These are phyloP conservation scores for Leccinum ochraceum DNA, from an alignment of 768 basidiomycete genomes.

Conservation along the genomic window DNA sequence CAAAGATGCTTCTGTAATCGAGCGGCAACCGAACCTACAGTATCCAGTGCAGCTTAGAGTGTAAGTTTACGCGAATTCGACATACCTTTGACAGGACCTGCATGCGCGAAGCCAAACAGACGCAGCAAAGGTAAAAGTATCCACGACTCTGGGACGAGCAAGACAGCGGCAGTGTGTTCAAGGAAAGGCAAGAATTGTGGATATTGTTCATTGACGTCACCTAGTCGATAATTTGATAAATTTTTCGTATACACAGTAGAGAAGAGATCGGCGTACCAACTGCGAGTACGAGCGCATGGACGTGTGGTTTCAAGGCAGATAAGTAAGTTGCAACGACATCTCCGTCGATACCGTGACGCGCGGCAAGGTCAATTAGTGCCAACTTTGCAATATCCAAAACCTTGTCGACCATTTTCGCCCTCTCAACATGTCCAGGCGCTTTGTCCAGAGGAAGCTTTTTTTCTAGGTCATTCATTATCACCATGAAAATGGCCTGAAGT, in stretches of 20 bases:
- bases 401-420: conserved; percentile 8
- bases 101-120: conserved; percentile 17
- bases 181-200: conserved; percentile 7
- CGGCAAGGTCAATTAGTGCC: conserved; percentile 4
- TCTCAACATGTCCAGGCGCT: conserved; percentile 7
- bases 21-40: conserved; percentile 17
- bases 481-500: conserved; percentile 9
- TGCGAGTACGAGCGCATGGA: conserved; percentile 7
- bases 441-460: neutral
- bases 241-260: neutral
- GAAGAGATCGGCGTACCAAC: conserved; percentile 7
- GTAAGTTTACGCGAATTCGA: accelerated
- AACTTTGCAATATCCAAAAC: conserved; percentile 3
- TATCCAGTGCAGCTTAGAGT: neutral
- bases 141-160: conserved; percentile 19
- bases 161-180: neutral
- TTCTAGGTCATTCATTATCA: neutral
- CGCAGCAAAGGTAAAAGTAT: conserved; percentile 15
- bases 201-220: conserved; percentile 16
- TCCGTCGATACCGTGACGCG: conserved; percentile 9
- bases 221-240: neutral
- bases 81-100: conserved; percentile 18
- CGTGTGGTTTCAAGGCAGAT: conserved; percentile 7
- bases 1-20: conserved; percentile 10
- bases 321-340: conserved; percentile 7